Evolutionary conservation across 371 early-diverging fungal genomes (phyloP), one percentile per base, ranked within the genome.

Genomic region (Rhizopus sp.): DNA sequence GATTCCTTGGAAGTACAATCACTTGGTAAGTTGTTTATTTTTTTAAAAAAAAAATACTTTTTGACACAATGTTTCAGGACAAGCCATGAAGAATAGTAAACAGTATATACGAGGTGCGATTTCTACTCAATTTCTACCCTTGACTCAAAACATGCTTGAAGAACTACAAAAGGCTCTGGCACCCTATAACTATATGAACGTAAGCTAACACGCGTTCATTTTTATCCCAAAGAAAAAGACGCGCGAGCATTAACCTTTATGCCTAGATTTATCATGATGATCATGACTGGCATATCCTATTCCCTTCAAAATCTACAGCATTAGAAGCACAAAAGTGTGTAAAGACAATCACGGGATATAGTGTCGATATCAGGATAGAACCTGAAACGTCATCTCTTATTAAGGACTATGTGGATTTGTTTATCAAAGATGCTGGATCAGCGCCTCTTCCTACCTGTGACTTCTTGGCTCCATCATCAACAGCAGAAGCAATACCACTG

Each of bases 251-350:
- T 17, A 30, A n/a, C 32, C 29, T 15, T 8, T 15, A 23, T 31
- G 30, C 6, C 35, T 56, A 75, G 72, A 68, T 80, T 16, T 72
- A 73, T 39, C 78, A 80, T 12, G 78, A 81, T 62, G 74, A 66
- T 5, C 75, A 81, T 34, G 68, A 80, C 45, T 83, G 83, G 83
- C 72, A 70, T 38, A 70, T 81, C 30, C 70, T 75, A 0, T 83
- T 83, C 57, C 78, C 76, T 34, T 75, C 81, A 1, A 45, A 58
- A 5, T 64, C 60, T 4, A 62, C 68, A 12, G 83, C 81, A 13
- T 57, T 70, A n/a, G 68, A 69, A 50, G 80, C 78, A n/a, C 74
- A 73, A 57, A 66, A 41, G 9, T 54, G 13, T 8, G 42, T 54
- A 16, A 10, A 16, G 16, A 42, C n/a, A 6, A 10, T 42, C 15